Evolutionary conservation across 2,329 filamentous ascomycete genomes (phyloP), one percentile per base, ranked within the genome.

Genomic region (Boeremia exigua): DNA sequence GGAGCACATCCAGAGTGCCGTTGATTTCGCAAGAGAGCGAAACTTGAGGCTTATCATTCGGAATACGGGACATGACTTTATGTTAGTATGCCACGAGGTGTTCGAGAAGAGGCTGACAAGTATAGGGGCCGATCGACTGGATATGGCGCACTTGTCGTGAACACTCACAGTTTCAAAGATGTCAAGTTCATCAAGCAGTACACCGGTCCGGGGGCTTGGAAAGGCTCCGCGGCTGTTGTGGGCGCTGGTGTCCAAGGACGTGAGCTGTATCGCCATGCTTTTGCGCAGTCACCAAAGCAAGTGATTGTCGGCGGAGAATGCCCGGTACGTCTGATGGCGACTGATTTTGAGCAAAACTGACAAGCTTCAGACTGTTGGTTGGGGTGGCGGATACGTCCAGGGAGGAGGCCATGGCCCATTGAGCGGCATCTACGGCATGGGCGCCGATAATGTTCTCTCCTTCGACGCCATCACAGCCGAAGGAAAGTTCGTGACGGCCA

Each of bases 371-470:
- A 74, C 73, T 48, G 75, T 78, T 19, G 74, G 73, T 23, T 73
- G 75, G 57, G 75, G 64, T 9, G 78, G 77, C n/a, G 78, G 78
- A 1, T 80, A 78, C 54, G 71, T 75, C 23, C 75, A 77, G 51
- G 76, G 77, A 34, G 49, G 49, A 17, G 49, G 49, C 9, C 49
- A 52, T n/a, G 36, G 42, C 15, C 49, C 42, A 8, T 6, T 79
- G 77, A 44, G 79, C 14, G 60, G 36, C 10, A 47, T 47, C 15
- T 53, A 47, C 11, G 50, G 43, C 12, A 53, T 53, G 50, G 50
- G 43, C 7, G 43, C 43, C 2, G 50, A 53, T 23, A 40, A 53
- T 8, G 50, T 53, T 2, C 61, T 78, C 9, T 70, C 72, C 3
- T 75, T 74, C 47, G 70, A 75, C n/a, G 70, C 73, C 6, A 68